Base-by-base conservation (phyloP, 768 basidiomycete species). In the Macrolepiota fuliginosa region DNA sequence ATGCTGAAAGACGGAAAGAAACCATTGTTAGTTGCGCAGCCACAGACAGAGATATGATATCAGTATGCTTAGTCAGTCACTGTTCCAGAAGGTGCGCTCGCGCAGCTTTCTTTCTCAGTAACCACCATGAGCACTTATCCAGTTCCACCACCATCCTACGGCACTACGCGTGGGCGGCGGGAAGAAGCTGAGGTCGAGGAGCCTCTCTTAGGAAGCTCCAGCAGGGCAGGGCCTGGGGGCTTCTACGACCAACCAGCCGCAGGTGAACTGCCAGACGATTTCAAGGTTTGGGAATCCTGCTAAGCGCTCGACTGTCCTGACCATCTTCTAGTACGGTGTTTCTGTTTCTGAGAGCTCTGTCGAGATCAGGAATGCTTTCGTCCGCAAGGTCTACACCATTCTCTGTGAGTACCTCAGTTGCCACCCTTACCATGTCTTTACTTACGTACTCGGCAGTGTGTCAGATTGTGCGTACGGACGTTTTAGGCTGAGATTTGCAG, bases 311-410 rank as follows among this genome's bases (percentile, higher is more conserved):
- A 40, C 42, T 39, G 52, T 32, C 45, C 27, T 35, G 61, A 59
- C 32, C 5, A 25, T 42, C 9, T 55, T 19, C 24, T 61, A 92
- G 91, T 94, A 94, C 69, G 92, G 92, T 1, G 86, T 89, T 1
- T 86, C 85, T 1, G 92, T 94, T 13, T 83, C 86, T 1, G 92
- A 93, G 62, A 89, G 89, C 62, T 83, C 89, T 11, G 73, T 80
- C 2, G 89, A 93, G 68, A 90, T 98, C 69, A 81, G 93, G 56
- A 83, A 85, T 64, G 92, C 88, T 4, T 98, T 98, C 74, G 80
- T 98, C 59, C 84, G 93, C 71, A 97, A 97, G 79, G 91, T 94
- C 37, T 96, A 94, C 74, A 85, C 84, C 29, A 94, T 96, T 68
- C 85, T 98, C 3, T 87, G 92, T 94, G 69, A 81, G 90, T 47